Percentiles rank a stretch among this genome's conserved stretches.
phyloP scores from a whole-genome alignment of 148 eudicot genomes.

The Limonium bicolor region DNA sequence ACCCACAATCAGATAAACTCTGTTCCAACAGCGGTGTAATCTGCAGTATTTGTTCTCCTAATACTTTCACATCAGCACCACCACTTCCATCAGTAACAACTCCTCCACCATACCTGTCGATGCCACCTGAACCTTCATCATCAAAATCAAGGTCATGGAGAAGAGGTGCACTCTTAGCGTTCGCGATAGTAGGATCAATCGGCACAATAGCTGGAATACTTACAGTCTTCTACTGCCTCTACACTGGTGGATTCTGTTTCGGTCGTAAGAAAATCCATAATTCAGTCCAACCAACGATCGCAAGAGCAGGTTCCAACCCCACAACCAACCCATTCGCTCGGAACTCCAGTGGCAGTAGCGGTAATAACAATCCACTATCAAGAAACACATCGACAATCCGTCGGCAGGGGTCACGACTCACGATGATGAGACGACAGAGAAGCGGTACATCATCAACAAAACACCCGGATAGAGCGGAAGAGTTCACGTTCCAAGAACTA shows the following conservation, averaged over 20 bases:
- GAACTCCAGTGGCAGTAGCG: conserved; percentile 22
- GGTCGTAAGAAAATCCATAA: conserved; percentile 87
- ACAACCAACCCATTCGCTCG: too few relatives aligned
- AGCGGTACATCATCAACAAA: conserved; percentile 77
- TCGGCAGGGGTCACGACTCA: conserved; percentile 66
- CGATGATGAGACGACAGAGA: conserved; percentile 75
- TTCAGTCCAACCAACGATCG: conserved; percentile 81
- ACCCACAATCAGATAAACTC: conserved; percentile 42
- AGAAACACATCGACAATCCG: conserved; percentile 66
- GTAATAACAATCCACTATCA: conserved; percentile 51
- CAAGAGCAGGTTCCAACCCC: conserved; percentile 38
- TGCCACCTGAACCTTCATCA: conserved; percentile 6
- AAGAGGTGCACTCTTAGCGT: conserved; percentile 54
- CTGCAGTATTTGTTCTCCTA: conserved; percentile 30
- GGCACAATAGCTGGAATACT: conserved; percentile 65
- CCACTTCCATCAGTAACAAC: conserved; percentile 8
- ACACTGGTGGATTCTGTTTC: conserved; percentile 60
- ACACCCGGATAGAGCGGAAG: conserved; percentile 60
- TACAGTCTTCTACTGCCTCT: conserved; percentile 44
- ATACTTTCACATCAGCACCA: conserved; percentile 14
- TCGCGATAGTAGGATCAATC: conserved; percentile 67
- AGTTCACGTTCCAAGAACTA: conserved; percentile 56
- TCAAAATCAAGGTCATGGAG: conserved; percentile 27
- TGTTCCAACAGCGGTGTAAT: conserved; percentile 56
- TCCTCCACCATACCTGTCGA: too few relatives aligned